Evolutionary conservation across 306 rosid genomes (phyloP).

Genomic region (Crataegus laevigata): DNA sequence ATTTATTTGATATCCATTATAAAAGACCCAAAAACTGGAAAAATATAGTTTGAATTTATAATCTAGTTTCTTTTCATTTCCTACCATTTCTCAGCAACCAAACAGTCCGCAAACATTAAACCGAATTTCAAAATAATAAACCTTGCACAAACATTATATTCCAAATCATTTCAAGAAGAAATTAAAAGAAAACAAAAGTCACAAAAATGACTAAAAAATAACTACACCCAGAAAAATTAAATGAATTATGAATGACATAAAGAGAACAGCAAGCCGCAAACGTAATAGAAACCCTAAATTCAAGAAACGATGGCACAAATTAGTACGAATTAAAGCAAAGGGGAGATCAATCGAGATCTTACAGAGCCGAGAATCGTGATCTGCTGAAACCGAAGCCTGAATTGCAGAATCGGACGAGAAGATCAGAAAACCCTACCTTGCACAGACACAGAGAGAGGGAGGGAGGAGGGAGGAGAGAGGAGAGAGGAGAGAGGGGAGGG

Average conservation of each 20-base stretch:
- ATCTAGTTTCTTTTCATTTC: background rate
- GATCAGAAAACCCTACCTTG: conserved; percentile 57
- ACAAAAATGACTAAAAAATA: background rate
- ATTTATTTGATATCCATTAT: background rate
- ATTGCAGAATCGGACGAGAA: conserved; percentile 1
- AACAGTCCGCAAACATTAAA: background rate
- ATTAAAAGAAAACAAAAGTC: background rate
- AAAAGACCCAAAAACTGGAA: background rate
- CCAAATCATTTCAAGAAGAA: background rate
- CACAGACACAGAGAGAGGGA: background rate
- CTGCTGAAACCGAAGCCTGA: conserved; percentile 19
- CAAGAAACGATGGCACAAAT: background rate
- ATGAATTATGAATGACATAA: background rate
- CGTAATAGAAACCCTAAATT: background rate
- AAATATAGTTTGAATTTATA: background rate
- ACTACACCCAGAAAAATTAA: background rate
- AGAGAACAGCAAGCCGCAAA: background rate
- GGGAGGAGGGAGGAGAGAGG: background rate
- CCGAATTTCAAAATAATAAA: background rate
- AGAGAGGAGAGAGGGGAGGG: background rate
- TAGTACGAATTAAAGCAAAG: conserved; percentile 6
- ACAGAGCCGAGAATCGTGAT: conserved; percentile 53
- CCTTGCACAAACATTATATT: background rate
- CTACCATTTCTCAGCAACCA: background rate
- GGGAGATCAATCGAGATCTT: conserved; percentile 31